These are phyloP conservation scores for Pichia sp. DNA, from an alignment of 1,139 yeast genomes.

Conservation along the genomic window DNA sequence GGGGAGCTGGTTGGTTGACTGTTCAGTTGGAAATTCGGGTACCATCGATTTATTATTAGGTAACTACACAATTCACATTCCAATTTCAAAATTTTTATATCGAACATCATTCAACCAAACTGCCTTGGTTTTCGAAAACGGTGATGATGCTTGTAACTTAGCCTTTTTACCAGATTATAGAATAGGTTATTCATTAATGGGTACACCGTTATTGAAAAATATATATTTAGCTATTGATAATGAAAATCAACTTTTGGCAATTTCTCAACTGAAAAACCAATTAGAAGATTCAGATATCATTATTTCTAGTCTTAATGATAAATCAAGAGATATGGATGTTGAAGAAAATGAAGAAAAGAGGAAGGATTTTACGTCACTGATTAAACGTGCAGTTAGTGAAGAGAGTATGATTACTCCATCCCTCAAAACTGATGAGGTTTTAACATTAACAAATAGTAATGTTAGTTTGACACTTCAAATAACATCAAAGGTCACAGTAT, in stretches of 20 bases:
- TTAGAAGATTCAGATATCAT: conserved; percentile 15
- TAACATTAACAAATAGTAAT: background rate
- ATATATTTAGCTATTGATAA: conserved; percentile 64
- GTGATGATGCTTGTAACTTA: conserved; percentile 56
- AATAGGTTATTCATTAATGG: conserved; percentile 53
- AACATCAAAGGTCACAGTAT: background rate
- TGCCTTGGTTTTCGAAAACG: conserved; percentile 43
- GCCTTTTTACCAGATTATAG: conserved; percentile 45
- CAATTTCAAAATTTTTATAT: conserved; percentile 45
- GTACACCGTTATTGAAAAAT: conserved; percentile 52
- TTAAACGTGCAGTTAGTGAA: background rate
- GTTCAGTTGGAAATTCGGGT: conserved; percentile 50
- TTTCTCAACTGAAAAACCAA: conserved; percentile 36
- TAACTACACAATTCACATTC: conserved; percentile 45
- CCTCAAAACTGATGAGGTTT: background rate
- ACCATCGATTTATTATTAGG: conserved; percentile 51
- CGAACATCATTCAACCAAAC: conserved; percentile 33
- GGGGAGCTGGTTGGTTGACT: conserved; percentile 61
- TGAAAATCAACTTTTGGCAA: conserved; percentile 50
- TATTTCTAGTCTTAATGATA: background rate
- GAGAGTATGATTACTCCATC: background rate
- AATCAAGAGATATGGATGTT: background rate
- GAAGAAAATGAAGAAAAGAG: too few species aligned
- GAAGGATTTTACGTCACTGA: background rate
- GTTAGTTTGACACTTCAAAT: background rate